phyloP scores from a whole-genome alignment of 192 early-diverging fungal genomes.

The Rhizophagus sp. region DNA sequence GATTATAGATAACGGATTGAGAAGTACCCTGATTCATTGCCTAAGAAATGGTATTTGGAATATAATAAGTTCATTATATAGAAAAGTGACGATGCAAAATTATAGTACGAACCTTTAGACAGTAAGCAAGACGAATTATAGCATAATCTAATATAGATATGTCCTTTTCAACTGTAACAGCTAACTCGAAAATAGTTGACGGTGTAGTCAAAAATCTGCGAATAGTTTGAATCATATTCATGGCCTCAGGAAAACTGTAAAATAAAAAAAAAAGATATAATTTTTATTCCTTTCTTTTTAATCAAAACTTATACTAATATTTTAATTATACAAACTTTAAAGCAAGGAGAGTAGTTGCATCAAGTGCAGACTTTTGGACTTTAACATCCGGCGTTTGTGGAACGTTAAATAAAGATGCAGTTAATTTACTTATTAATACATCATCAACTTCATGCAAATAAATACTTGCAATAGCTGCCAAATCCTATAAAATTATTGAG shows the following conservation, averaged over 20 bases:
- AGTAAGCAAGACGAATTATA: constrained; percentile 52
- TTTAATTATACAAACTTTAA: constrained; percentile 39
- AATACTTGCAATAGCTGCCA: background rate
- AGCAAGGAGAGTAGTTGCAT: constrained; percentile 42
- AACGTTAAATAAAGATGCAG: constrained; percentile 27
- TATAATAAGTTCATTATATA: constrained; percentile 28
- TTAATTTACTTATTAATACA: constrained; percentile 21
- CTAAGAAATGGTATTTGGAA: constrained; percentile 23
- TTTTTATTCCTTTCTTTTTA: background rate
- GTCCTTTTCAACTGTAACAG: constrained; percentile 22
- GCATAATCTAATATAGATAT: constrained; percentile 49
- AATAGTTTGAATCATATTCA: constrained; percentile 47
- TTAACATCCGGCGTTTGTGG: constrained; percentile 31
- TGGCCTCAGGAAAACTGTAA: constrained; percentile 37
- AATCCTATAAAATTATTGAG: background rate
- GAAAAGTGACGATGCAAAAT: constrained; percentile 30
- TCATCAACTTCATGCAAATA: constrained; percentile 36
- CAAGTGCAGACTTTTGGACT: constrained; percentile 41
- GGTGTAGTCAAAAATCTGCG: constrained; percentile 55
- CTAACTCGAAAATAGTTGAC: constrained; percentile 54
- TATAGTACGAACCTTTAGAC: constrained; percentile 48
- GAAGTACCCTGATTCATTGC: background rate
- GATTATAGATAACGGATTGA: constrained; percentile 18
- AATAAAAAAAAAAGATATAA: background rate
- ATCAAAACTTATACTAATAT: background rate